Evolutionary conservation across 148 eudicot genomes (phyloP), one percentile per base, ranked within the genome.

Genomic region (Suaeda aralocaspica): DNA sequence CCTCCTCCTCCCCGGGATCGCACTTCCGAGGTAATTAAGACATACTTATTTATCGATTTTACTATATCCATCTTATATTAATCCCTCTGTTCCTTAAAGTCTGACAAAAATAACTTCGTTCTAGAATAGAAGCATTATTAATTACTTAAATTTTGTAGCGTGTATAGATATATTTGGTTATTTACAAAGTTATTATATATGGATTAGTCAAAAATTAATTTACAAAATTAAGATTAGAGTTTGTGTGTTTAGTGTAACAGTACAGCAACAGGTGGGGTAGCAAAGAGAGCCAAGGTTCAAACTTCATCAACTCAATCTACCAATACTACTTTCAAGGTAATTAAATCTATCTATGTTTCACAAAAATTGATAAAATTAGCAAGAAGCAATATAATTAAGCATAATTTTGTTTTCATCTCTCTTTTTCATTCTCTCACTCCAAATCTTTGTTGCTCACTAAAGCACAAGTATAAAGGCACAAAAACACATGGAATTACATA

Each of bases 221-320:
- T 24, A 24, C 7, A 18, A 55, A 25, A 55, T 22, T 55, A 5
- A 28, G 55, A 51, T 33, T 34, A 22, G 36, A 46, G 33, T 60
- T 48, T 65, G 21, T 67, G 41, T 25, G 12, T 44, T 42, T 63
- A 92, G 97, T 87, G 89, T 69, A 85, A 89, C 68, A 85, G 89
- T 80, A 72, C 77, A 8, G 77, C 74, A 16, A 79, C 81, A 39
- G 90, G 95, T 77, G 91, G 91, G 77, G 74, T 74, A 63, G 68
- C 78, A 6, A 92, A 92, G 85, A 92, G 85, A 78, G 86, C 90
- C 49, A 89, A 85, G 86, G 87, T 87, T 89, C 92, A 91, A 84
- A 75, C 82, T 53, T 81, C 92, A 55, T 79, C 92, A 80, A 69
- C 84, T 39, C 87, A 70, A 71, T 68, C 95, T 29, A 79, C 88